A percentile compares a stretch with the other conserved stretches of the same genome.
phyloP scores from a whole-genome alignment of 306 rosid genomes.

The Dryas octopetala region DNA sequence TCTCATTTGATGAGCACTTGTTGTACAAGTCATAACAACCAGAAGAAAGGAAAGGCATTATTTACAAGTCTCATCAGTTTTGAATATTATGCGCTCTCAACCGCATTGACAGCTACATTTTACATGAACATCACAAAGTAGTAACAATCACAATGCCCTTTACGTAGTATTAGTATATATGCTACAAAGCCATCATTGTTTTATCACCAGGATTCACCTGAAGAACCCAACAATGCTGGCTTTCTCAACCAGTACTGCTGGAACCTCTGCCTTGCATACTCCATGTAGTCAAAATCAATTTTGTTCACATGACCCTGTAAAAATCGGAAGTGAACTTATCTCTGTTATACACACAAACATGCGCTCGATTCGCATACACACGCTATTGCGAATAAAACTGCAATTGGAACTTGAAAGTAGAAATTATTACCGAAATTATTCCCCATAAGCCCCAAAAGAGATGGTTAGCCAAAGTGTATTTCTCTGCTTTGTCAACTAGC shows the following conservation, averaged over 20 bases:
- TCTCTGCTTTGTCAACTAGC: slow-evolving; percentile 54
- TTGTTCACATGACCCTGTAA: slow-evolving; percentile 74
- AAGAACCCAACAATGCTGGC: slow-evolving; percentile 42
- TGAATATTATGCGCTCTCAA: neutral
- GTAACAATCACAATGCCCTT: neutral
- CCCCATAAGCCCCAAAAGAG: slow-evolving; percentile 97
- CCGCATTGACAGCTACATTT: neutral
- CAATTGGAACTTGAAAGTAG: neutral
- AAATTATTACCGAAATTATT: slow-evolving; percentile 66
- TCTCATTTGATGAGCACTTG: neutral
- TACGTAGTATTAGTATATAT: neutral
- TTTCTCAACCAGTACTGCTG: slow-evolving; percentile 65
- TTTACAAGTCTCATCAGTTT: slow-evolving; percentile 17
- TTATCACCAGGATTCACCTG: neutral
- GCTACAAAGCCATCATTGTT: neutral
- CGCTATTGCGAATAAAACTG: neutral
- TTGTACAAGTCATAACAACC: slow-evolving; percentile 2
- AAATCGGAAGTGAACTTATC: slow-evolving; percentile 7
- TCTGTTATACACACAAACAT: neutral
- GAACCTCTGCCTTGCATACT: slow-evolving; percentile 85
- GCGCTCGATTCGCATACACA: neutral
- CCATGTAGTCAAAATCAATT: slow-evolving; percentile 86
- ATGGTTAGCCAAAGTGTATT: slow-evolving; percentile 78
- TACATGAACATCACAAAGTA: slow-evolving; percentile 2
- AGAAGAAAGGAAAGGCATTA: neutral